Percentiles rank a stretch among this genome's conserved stretches.
Evolutionary conservation across 2,329 filamentous ascomycete genomes (phyloP).

Genomic region (Ophioceras dolichostomum): DNA sequence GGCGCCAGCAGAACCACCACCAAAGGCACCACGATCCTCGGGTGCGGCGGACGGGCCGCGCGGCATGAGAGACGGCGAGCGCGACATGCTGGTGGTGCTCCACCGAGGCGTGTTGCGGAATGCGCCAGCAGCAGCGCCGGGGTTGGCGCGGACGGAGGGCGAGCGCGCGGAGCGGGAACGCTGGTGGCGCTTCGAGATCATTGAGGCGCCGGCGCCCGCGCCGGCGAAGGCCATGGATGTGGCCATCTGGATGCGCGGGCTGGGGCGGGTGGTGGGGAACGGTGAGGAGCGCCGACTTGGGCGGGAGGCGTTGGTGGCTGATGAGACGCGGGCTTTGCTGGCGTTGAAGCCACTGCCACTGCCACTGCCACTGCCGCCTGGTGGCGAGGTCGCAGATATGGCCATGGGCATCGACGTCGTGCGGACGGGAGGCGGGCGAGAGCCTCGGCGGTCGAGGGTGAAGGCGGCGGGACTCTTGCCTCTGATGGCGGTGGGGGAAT

Average conservation of each 20-base stretch:
- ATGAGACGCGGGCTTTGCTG: conserved; percentile 1
- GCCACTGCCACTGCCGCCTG: too few relatives aligned
- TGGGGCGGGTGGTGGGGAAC: conserved; percentile 15
- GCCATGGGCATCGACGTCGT: conserved; percentile 36
- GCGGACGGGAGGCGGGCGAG: conserved; percentile 35
- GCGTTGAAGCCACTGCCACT: conserved; percentile 20
- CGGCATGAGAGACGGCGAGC: conserved; percentile 17
- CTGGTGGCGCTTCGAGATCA: conserved; percentile 17
- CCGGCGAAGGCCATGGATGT: conserved; percentile 17
- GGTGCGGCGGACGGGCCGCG: conserved; percentile 25
- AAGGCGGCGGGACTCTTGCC: conserved; percentile 20
- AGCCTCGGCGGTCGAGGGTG: conserved; percentile 21
- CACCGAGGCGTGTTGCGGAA: conserved; percentile 42
- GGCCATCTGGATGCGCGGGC: conserved; percentile 14
- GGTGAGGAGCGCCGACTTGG: conserved; percentile 23
- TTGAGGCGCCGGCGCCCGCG: conserved; percentile 16
- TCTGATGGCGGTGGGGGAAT: conserved; percentile 18
- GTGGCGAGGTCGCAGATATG: conserved; percentile 22
- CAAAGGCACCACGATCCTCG: conserved; percentile 15
- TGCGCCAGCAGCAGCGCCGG: too few relatives aligned
- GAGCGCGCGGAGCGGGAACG: conserved; percentile 23
- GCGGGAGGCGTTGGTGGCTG: too few relatives aligned
- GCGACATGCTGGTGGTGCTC: conserved; percentile 28
- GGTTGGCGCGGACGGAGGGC: conserved; percentile 41
- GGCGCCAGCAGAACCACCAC: too few relatives aligned